phyloP scores from a whole-genome alignment of 1,284 basidiomycete species.

The Mrakiaceae sp. region DNA sequence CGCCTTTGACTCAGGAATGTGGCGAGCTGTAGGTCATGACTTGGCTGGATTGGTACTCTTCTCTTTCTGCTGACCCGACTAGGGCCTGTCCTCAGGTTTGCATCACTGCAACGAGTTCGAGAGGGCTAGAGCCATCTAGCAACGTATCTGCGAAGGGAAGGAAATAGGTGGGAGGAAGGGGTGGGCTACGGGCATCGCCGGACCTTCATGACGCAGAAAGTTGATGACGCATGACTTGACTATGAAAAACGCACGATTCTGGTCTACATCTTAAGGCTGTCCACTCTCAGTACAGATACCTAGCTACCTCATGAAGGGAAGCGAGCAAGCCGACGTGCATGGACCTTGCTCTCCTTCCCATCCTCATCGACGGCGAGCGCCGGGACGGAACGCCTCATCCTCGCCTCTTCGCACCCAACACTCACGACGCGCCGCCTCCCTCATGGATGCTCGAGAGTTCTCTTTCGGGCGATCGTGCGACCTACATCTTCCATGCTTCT shows the following conservation, averaged over 20 bases:
- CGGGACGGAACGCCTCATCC: not conserved
- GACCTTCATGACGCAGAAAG: not conserved
- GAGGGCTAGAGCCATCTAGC: not conserved
- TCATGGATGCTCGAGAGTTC: not conserved
- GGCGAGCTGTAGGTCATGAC: too few species aligned
- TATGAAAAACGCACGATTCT: not conserved
- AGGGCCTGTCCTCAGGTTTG: too few species aligned
- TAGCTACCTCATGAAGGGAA: not conserved
- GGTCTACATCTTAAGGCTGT: not conserved
- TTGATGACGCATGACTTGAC: not conserved
- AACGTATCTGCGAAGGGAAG: too few species aligned
- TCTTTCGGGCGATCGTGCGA: constrained; percentile 48
- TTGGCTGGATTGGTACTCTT: too few species aligned
- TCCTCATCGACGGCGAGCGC: not conserved
- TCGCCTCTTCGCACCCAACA: not conserved
- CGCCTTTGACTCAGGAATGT: too few species aligned
- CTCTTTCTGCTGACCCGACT: too few species aligned
- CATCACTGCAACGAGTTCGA: not conserved
- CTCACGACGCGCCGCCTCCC: not conserved
- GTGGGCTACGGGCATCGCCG: not conserved
- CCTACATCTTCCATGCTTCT: constrained; percentile 70
- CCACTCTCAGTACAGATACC: not conserved
- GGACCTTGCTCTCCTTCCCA: not conserved
- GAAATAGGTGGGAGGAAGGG: not conserved
- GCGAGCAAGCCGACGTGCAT: not conserved